Percentiles rank a stretch among this genome's conserved stretches.
Evolutionary conservation across 805 yeast genomes (phyloP).

Genomic region (Monosporozyma solicola): DNA sequence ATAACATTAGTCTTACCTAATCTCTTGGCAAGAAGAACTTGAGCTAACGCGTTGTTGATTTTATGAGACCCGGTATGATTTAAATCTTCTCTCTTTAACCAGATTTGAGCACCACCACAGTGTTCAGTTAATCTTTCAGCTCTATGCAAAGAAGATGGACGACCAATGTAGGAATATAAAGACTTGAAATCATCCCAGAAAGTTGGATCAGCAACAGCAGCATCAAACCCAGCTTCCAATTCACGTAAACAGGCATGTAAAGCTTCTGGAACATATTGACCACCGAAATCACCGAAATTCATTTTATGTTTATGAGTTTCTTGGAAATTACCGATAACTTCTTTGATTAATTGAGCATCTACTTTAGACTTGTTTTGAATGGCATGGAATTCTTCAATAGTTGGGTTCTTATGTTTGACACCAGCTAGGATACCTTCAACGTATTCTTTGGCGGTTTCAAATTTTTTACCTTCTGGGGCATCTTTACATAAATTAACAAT

Average conservation of each 20-base stretch:
- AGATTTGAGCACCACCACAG: conserved; percentile 92
- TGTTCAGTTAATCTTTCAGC: conserved; percentile 85
- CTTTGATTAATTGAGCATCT: conserved; percentile 14
- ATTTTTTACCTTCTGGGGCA: conserved; percentile 51
- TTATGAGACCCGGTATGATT: conserved; percentile 87
- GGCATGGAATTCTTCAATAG: conserved; percentile 31
- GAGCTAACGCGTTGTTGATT: conserved; percentile 77
- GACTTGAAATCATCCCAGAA: conserved; percentile 91
- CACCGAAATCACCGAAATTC: conserved; percentile 92
- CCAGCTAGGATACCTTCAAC: conserved; percentile 62
- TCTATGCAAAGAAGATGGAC: conserved; percentile 87
- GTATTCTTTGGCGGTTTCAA: conserved; percentile 54
- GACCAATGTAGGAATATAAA: conserved; percentile 85
- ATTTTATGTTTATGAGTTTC: conserved; percentile 64
- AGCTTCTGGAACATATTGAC: conserved; percentile 97
- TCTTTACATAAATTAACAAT: conserved; percentile 63
- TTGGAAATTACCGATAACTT: conserved; percentile 31
- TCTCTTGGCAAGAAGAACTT: conserved; percentile 69
- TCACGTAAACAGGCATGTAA: conserved; percentile 84
- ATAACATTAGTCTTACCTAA: conserved; percentile 68
- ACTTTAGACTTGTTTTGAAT: conserved; percentile 24
- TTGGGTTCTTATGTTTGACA: conserved; percentile 31
- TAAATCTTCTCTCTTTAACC: conserved; percentile 96
- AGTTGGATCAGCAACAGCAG: conserved; percentile 76
- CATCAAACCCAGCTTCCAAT: conserved; percentile 79